Conservation (phyloP, 805 yeast genomes). For the Myxozyma lipomycoides region DNA sequence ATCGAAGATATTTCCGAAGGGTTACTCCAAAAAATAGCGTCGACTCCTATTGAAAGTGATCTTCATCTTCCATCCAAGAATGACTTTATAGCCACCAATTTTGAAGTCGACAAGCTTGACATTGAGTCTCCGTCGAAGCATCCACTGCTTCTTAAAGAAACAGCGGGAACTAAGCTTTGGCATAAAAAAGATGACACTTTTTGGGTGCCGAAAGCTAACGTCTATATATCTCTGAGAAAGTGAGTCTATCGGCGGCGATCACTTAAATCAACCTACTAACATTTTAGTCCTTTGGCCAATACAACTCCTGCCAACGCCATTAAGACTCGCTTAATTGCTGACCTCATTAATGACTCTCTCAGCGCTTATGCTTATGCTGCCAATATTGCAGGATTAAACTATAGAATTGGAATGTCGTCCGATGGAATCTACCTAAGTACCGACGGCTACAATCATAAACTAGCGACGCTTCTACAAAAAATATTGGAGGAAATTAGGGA, state of each 20-base stretch:
- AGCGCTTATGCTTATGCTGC: constrained; percentile 81
- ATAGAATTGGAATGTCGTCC: constrained; percentile 53
- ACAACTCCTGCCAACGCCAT: constrained; percentile 57
- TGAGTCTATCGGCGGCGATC: no score
- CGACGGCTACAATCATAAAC: constrained; percentile 80
- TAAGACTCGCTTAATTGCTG: constrained; percentile 59
- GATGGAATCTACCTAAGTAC: constrained; percentile 69
- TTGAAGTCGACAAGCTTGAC: constrained; percentile 51
- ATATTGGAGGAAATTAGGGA: constrained; percentile 52
- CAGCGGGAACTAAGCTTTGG: constrained; percentile 63
- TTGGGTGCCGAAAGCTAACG: constrained; percentile 79
- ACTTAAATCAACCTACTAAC: no score
- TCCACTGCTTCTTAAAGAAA: constrained; percentile 59
- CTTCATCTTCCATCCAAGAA: constrained; percentile 69
- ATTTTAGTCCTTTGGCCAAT: constrained; percentile 49
- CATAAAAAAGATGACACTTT: constrained; percentile 85
- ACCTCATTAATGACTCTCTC: constrained; percentile 69
- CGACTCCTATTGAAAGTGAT: constrained; percentile 33
- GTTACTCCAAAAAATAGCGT: constrained; percentile 39
- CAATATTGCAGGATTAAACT: constrained; percentile 68
- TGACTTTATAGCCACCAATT: constrained; percentile 76
- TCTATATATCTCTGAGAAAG: constrained; percentile 56
- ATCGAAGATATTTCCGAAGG: constrained; percentile 44
- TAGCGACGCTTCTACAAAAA: constrained; percentile 56
- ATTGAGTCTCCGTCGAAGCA: constrained; percentile 43